Percentiles rank a stretch among this genome's conserved stretches.
Evolutionary conservation across 2,329 filamentous ascomycete genomes (phyloP).

Genomic region (Berkeleyomyces rouxiae): DNA sequence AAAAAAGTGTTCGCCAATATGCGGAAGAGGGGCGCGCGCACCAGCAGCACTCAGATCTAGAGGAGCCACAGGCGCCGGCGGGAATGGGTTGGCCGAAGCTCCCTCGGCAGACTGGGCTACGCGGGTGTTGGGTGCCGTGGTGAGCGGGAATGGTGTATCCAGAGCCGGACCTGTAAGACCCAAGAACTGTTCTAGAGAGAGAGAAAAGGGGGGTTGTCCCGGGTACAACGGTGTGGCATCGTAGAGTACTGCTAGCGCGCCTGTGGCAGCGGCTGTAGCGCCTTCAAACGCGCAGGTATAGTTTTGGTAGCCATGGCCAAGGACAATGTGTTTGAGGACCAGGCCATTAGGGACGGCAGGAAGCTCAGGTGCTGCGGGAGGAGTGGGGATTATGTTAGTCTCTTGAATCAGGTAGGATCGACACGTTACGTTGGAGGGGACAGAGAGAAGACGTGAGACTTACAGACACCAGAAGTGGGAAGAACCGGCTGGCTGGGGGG

Average conservation of each 20-base stretch:
- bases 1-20: conserved; percentile 54
- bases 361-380: conserved; percentile 23
- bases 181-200: conserved; percentile 20
- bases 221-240: conserved; percentile 38
- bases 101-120: conserved; percentile 22
- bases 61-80: conserved; percentile 23
- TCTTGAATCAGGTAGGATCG: background rate
- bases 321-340: conserved; percentile 35
- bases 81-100: conserved; percentile 30
- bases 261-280: conserved; percentile 3
- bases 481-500: background rate
- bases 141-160: conserved; percentile 30
- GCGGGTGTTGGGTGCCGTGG: conserved; percentile 22
- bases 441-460: background rate
- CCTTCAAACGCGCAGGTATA: conserved; percentile 23
- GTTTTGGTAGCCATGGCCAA: conserved; percentile 53
- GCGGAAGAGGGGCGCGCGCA: conserved; percentile 21
- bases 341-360: conserved; percentile 24
- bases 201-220: conserved; percentile 22
- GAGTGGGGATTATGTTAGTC: conserved; percentile 6
- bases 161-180: conserved; percentile 26
- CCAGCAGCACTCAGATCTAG: conserved; percentile 24
- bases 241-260: conserved; percentile 44
- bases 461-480: conserved; percentile 3
- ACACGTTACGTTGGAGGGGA: background rate